Evolutionary conservation across 805 yeast species (phyloP).

Genomic region (Lipomyces spencermartinsiae): DNA sequence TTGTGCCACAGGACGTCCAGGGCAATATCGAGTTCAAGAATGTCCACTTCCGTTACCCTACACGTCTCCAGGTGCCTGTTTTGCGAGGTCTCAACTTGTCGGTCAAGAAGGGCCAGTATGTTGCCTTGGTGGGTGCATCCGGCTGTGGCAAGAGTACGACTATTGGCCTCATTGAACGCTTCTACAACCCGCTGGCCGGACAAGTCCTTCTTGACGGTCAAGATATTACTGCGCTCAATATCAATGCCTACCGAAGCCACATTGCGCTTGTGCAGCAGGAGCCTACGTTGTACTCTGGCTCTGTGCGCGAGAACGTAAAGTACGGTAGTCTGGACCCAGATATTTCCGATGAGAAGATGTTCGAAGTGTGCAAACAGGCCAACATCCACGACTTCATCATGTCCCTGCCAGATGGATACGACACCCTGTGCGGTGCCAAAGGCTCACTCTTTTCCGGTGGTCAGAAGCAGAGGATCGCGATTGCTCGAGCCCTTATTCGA

Average conservation of each 20-base stretch:
- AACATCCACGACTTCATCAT: constrained; percentile 59
- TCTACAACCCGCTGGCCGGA: constrained; percentile 60
- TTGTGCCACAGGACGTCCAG: constrained; percentile 41
- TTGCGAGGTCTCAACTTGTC: constrained; percentile 40
- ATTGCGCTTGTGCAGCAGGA: constrained; percentile 71
- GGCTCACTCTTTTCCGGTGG: constrained; percentile 66
- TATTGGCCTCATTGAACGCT: constrained; percentile 58
- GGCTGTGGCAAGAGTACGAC: constrained; percentile 55
- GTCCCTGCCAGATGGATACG: constrained; percentile 60
- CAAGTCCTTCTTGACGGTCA: constrained; percentile 59
- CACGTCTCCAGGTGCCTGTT: constrained; percentile 43
- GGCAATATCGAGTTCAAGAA: constrained; percentile 62
- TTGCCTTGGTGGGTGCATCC: constrained; percentile 91
- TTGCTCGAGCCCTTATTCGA: constrained; percentile 67
- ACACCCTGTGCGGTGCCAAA: constrained; percentile 55
- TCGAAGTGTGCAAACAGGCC: constrained; percentile 56
- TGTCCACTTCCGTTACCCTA: constrained; percentile 45
- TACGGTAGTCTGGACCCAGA: constrained; percentile 46
- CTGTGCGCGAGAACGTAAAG: constrained; percentile 77
- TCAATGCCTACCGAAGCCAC: constrained; percentile 57
- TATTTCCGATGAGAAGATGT: constrained; percentile 50
- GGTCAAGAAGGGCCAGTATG: constrained; percentile 78
- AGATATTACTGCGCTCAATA: constrained; percentile 56
- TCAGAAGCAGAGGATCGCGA: constrained; percentile 68
- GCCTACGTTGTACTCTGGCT: constrained; percentile 68